Evolutionary conservation across 768 basidiomycete species (phyloP), one percentile per base, ranked within the genome.

Genomic region (Tulasnella sp.): DNA sequence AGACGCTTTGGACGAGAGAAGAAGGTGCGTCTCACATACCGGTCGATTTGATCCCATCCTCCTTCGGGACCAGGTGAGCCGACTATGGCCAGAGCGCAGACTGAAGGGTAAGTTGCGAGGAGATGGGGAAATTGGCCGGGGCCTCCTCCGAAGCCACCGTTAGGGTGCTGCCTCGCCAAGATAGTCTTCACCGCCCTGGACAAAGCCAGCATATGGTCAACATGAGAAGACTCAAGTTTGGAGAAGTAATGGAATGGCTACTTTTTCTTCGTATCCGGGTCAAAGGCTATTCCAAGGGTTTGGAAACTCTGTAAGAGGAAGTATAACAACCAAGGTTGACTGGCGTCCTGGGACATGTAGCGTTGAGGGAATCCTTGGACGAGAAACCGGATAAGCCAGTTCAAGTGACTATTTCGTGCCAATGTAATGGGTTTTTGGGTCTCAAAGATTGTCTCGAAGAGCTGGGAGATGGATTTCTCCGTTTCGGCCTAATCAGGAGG

Each of bases 311-410:
- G 96, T 14, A 97, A 84, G 0, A 92, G 92, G 97, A 98, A 99
- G 86, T 94, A 98, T 81, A 98, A 85, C 41, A 98, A 87, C 98
- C 98, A 99, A 0, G 98, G 94, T 83, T 97, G 93, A 83, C 95
- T 96, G 0, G 97, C 97, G 85, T 99, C 98, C 83, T 98, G 93
- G 72, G 91, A 92, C 28, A 88, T 89, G 85, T 95, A 99, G 79
- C 92, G 88, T 16, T 89, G 87, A 0, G 96, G 95, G 69, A 99
- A 93, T 2, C 95, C 92, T 84, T 96, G 93, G 11, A 92, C 84
- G 77, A 96, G 89, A 81, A 82, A 90, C 37, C 92, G 89, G 1
- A 91, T 88, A 34, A 97, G 90, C 84, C 91, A 97, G 81, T 93
- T 90, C 82, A 96, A 87, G 84, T 98, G 96, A 1, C 88, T 85